These are phyloP conservation scores for Penicillium flavigenum DNA, from an alignment of 495 filamentous ascomycete genomes.

Conservation along the genomic window DNA sequence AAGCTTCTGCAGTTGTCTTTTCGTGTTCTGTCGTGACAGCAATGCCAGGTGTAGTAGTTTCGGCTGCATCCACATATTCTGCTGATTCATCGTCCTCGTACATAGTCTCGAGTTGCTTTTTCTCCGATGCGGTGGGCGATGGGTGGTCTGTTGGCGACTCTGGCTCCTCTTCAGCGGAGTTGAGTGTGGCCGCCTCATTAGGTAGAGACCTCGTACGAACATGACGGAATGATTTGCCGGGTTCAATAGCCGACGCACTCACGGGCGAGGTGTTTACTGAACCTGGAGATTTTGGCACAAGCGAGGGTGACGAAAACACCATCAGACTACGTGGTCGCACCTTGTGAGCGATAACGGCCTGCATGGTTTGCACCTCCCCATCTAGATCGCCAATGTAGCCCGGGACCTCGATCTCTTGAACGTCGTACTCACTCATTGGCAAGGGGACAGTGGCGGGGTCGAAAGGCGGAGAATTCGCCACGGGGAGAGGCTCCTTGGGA, in stretches of 20 bases:
- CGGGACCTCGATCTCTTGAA: constrained; percentile 72
- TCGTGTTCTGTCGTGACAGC: constrained; percentile 26
- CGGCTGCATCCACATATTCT: constrained; percentile 30
- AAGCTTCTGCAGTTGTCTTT: constrained; percentile 5
- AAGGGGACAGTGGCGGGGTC: constrained; percentile 59
- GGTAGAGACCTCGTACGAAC: constrained; percentile 58
- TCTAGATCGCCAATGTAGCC: constrained; percentile 59
- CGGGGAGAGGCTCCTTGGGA: constrained; percentile 22
- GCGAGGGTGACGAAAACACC: constrained; percentile 44
- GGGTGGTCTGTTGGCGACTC: constrained; percentile 18
- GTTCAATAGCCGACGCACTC: constrained; percentile 28
- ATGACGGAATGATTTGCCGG: constrained; percentile 33
- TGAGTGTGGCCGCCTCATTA: constrained; percentile 29
- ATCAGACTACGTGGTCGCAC: constrained; percentile 65
- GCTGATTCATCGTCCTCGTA: constrained; percentile 43
- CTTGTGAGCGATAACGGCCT: constrained; percentile 47
- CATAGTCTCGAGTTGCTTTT: constrained; percentile 42
- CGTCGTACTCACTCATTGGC: constrained; percentile 65
- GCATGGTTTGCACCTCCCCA: constrained; percentile 54
- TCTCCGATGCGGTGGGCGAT: constrained; percentile 35
- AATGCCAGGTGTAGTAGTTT: constrained; percentile 20
- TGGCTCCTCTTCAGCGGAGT: constrained; percentile 18
- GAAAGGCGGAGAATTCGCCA: constrained; percentile 28
- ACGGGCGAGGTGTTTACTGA: constrained; percentile 35
- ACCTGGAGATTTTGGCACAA: constrained; percentile 34